phyloP scores from a whole-genome alignment of 768 basidiomycete genomes.

The Lactarius akahatsu region DNA sequence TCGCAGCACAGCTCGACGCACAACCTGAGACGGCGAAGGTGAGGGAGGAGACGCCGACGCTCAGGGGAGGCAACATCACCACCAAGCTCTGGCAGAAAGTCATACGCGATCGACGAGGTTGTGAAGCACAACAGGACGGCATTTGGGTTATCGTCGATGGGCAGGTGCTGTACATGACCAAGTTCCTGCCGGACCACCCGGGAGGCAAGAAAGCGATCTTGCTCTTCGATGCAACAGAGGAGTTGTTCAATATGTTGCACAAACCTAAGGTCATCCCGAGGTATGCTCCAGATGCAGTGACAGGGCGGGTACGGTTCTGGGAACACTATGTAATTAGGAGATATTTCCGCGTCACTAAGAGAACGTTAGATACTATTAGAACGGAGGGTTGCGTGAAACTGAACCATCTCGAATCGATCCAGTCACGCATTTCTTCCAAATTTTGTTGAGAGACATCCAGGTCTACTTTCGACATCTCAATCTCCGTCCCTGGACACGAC shows the following conservation, averaged over 20 bases:
- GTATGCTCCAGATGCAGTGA: conserved; percentile 82
- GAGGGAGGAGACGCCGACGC: not conserved
- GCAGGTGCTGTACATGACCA: conserved; percentile 83
- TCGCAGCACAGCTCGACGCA: conserved; percentile 69
- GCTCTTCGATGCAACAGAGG: conserved; percentile 90
- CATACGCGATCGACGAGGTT: conserved; percentile 63
- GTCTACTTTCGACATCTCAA: no score
- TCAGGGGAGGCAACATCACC: conserved; percentile 33
- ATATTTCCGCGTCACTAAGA: no score
- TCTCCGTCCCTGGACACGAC: no score
- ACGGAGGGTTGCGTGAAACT: no score
- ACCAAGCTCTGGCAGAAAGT: conserved; percentile 34
- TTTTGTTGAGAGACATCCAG: no score
- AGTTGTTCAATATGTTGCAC: conserved; percentile 94
- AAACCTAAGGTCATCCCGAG: conserved; percentile 84
- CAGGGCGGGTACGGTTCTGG: conserved; percentile 61
- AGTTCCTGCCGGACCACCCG: conserved; percentile 85
- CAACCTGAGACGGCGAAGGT: conserved; percentile 32
- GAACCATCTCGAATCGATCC: no score
- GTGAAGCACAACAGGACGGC: conserved; percentile 90
- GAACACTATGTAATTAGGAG: no score
- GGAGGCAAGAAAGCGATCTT: conserved; percentile 91
- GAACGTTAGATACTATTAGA: no score
- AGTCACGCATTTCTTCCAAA: no score
- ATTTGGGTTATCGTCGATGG: conserved; percentile 93